Conservation (phyloP, 2,329 filamentous ascomycete genomes). For the Corinectria fuckeliana region DNA sequence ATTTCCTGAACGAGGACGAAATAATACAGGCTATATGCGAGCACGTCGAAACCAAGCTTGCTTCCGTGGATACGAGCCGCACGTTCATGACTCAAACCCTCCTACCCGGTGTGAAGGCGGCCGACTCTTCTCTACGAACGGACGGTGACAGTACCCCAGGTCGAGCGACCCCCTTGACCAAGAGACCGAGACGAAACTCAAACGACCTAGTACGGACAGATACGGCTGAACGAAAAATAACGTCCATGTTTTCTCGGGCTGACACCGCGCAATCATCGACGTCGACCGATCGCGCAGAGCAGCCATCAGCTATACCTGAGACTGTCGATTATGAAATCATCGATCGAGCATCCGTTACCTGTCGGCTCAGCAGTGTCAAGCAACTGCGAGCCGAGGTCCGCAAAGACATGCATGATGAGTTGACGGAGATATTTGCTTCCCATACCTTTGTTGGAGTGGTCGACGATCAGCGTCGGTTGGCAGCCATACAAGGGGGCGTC, state of each 20-base stretch:
- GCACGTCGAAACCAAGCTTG: slow-evolving; percentile 77
- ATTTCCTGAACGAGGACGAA: slow-evolving; percentile 97
- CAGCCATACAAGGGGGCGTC: slow-evolving; percentile 91
- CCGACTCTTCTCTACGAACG: slow-evolving; percentile 34
- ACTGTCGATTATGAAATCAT: slow-evolving; percentile 73
- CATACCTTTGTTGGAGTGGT: slow-evolving; percentile 95
- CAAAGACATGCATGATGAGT: slow-evolving; percentile 79
- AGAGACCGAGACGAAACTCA: slow-evolving; percentile 49
- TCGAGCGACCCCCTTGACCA: slow-evolving; percentile 46
- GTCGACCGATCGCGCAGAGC: slow-evolving; percentile 36
- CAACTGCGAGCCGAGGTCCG: slow-evolving; percentile 82
- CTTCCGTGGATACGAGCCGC: slow-evolving; percentile 89
- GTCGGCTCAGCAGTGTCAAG: slow-evolving; percentile 83
- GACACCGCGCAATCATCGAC: slow-evolving; percentile 39
- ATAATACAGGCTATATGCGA: slow-evolving; percentile 87
- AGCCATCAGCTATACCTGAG: slow-evolving; percentile 49
- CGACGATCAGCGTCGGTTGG: slow-evolving; percentile 83
- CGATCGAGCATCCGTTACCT: slow-evolving; percentile 72
- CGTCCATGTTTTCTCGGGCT: slow-evolving; percentile 82
- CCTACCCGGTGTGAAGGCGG: slow-evolving; percentile 67
- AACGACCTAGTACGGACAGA: slow-evolving; percentile 93
- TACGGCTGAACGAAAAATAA: slow-evolving; percentile 89
- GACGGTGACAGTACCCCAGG: slow-evolving; percentile 39
- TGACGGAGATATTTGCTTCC: slow-evolving; percentile 85
- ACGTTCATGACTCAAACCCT: slow-evolving; percentile 95